phyloP scores from a whole-genome alignment of 176 grass and related monocot species.

The Alloteropsis semialata region DNA sequence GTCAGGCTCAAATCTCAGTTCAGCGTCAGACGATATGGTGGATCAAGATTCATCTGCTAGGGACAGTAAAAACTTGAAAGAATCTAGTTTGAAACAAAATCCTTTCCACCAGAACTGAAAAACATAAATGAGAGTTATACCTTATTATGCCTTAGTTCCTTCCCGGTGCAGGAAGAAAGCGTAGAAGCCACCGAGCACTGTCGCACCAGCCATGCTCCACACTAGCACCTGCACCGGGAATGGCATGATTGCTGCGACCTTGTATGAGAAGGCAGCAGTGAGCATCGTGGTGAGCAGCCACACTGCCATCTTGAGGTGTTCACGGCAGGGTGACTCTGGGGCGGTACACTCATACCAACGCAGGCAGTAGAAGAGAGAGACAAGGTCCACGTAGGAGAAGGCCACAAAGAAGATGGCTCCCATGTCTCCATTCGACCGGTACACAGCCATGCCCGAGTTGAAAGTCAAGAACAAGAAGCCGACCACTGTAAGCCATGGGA shows the following conservation, averaged over 20 bases:
- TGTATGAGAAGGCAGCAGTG: constrained; percentile 15
- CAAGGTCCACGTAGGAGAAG: neutral
- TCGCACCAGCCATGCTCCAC: neutral
- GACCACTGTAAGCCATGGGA: neutral
- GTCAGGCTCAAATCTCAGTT: no score
- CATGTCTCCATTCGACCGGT: neutral
- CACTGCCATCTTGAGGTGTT: constrained; percentile 12
- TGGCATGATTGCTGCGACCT: constrained; percentile 28
- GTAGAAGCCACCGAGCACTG: neutral
- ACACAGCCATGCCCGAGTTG: constrained; percentile 18
- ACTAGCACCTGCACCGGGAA: neutral
- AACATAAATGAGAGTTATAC: neutral
- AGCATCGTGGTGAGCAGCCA: constrained; percentile 32
- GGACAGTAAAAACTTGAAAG: no score
- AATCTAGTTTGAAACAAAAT: neutral
- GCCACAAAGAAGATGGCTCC: neutral
- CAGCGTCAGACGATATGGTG: no score
- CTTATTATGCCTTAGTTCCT: neutral
- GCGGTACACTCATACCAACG: neutral
- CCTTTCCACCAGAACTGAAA: neutral
- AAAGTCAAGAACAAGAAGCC: constrained; percentile 15
- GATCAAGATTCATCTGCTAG: no score
- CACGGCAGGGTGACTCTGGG: neutral
- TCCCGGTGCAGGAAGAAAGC: constrained; percentile 8
- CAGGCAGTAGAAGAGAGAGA: neutral